Evolutionary conservation across 345 rosid species (phyloP).

Genomic region (Linum usitatissimum): DNA sequence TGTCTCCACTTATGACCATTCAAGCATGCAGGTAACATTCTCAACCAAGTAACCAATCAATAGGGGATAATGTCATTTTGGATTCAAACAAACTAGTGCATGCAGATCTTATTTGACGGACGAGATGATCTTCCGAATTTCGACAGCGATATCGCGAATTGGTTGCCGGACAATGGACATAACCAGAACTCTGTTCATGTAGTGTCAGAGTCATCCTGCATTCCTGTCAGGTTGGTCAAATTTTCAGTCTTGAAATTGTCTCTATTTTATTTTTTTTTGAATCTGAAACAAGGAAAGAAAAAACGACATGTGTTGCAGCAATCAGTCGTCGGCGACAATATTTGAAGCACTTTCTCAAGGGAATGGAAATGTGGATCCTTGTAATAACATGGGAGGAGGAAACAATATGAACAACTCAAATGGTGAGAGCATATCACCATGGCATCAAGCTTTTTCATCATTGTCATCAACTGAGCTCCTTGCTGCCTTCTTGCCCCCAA

Average conservation of each 20-base stretch:
- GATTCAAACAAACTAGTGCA: neutral
- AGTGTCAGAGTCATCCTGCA: constrained; percentile 24
- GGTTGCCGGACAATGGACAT: constrained; percentile 25
- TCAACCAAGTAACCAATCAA: neutral
- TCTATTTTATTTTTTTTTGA: neutral
- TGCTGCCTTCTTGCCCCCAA: constrained; percentile 29
- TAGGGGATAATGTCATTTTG: too few relatives aligned
- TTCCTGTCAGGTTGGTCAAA: constrained; percentile 18
- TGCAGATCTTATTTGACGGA: constrained; percentile 24
- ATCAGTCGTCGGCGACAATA: constrained; percentile 14
- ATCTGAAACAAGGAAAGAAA: neutral
- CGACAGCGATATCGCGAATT: constrained; percentile 21
- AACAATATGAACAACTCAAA: constrained; percentile 14
- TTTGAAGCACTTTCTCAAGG: constrained; percentile 35
- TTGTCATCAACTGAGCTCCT: constrained; percentile 25
- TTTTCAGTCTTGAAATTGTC: too few relatives aligned
- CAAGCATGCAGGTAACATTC: constrained; percentile 13
- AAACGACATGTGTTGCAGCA: constrained; percentile 4
- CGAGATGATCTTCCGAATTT: constrained; percentile 22
- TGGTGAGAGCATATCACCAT: constrained; percentile 19
- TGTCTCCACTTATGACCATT: constrained; percentile 14
- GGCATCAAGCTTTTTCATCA: constrained; percentile 26
- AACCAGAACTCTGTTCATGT: constrained; percentile 11
- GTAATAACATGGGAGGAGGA: constrained; percentile 14
- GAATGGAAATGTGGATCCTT: constrained; percentile 13